A percentile compares a stretch with the other conserved stretches of the same genome.
Evolutionary conservation across 106 monocot species (phyloP).

Genomic region (Acanthochlamys bracteata): DNA sequence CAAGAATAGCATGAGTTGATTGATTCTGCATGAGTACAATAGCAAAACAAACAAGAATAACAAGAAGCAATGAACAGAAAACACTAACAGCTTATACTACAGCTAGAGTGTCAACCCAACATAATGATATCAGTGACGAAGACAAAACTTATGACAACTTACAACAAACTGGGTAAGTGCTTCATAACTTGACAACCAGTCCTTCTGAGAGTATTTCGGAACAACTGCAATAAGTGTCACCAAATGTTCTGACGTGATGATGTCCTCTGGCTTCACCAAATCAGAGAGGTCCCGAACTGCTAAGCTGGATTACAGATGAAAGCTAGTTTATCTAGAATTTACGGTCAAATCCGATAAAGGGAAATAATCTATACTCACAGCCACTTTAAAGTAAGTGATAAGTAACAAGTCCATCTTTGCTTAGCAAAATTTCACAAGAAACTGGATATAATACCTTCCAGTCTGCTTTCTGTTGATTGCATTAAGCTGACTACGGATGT

Average conservation of each 20-base stretch:
- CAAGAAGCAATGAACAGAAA: too few relatives aligned
- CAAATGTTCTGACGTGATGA: slow-evolving; percentile 87
- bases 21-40: too few relatives aligned
- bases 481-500: slow-evolving; percentile 91
- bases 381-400: too few relatives aligned
- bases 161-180: slow-evolving; percentile 79
- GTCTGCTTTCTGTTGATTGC: slow-evolving; percentile 93
- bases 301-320: slow-evolving; percentile 43
- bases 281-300: slow-evolving; percentile 90
- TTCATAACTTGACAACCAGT: slow-evolving; percentile 90
- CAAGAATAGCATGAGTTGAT: too few relatives aligned
- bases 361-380: too few relatives aligned
- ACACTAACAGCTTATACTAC: too few relatives aligned
- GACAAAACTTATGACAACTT: slow-evolving; percentile 4
- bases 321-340: not conserved
- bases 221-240: slow-evolving; percentile 88
- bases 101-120: too few relatives aligned
- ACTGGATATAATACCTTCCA: slow-evolving; percentile 70
- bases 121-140: too few relatives aligned
- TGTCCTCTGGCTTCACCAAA: slow-evolving; percentile 86
- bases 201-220: slow-evolving; percentile 93
- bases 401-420: too few relatives aligned
- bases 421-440: too few relatives aligned
- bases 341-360: too few relatives aligned
- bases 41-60: too few relatives aligned